Percentiles rank a stretch among this genome's conserved stretches.
These are phyloP conservation scores for Xylariaceae sp. DNA, from an alignment of 2,329 filamentous ascomycete genomes.

Conservation along the genomic window DNA sequence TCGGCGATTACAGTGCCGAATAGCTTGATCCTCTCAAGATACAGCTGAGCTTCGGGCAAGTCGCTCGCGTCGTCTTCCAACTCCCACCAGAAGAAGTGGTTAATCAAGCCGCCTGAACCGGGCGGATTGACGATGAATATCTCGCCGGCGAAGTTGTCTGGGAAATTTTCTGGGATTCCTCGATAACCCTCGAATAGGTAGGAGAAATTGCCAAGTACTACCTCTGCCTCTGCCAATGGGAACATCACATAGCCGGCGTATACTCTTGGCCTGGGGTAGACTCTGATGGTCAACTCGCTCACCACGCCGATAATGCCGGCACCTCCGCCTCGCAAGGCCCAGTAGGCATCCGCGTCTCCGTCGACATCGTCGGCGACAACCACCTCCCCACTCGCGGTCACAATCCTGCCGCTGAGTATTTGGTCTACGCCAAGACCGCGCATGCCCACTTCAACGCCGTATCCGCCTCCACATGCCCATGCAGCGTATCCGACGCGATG, in stretches of 20 bases:
- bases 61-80: background rate
- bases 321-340: constrained; percentile 10
- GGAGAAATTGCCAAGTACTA: constrained; percentile 5
- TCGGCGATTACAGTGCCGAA: constrained; percentile 4
- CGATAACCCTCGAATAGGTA: background rate
- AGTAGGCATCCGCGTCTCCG: constrained; percentile 1
- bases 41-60: constrained; percentile 2
- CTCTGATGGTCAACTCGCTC: constrained; percentile 8
- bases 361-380: background rate
- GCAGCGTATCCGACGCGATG: constrained; percentile 5
- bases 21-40: background rate
- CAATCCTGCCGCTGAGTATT: constrained; percentile 7
- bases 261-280: constrained; percentile 6
- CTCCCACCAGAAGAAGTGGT: constrained; percentile 12
- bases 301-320: constrained; percentile 10
- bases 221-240: constrained; percentile 2
- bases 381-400: constrained; percentile 5
- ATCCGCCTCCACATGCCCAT: constrained; percentile 14
- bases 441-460: constrained; percentile 5
- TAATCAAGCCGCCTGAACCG: constrained; percentile 5
- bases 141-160: constrained; percentile 6
- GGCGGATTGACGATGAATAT: constrained; percentile 5
- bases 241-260: constrained; percentile 6
- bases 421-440: constrained; percentile 9
- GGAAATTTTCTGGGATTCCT: background rate